These are phyloP conservation scores for Saturnispora besseyi DNA, from an alignment of 805 yeast genomes.

Conservation along the genomic window DNA sequence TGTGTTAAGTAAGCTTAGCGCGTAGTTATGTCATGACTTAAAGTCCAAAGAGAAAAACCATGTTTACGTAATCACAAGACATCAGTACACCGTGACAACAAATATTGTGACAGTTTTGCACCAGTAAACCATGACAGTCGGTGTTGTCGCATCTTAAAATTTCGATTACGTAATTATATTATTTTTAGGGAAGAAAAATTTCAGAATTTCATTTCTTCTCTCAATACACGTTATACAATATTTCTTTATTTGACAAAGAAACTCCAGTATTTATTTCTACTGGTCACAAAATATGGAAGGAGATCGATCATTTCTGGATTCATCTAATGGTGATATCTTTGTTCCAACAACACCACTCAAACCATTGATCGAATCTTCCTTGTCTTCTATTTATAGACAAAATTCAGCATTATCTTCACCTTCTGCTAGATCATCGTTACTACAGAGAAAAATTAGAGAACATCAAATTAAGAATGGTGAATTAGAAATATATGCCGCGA, in stretches of 20 bases:
- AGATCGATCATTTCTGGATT: constrained; percentile 7
- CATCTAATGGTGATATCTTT: constrained; percentile 2
- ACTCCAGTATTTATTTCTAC: no score
- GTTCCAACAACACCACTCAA: constrained; percentile 24
- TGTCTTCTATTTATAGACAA: constrained; percentile 10
- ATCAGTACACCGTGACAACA: not conserved
- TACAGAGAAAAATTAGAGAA: constrained; percentile 9
- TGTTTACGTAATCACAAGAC: no score
- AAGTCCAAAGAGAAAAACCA: no score
- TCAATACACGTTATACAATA: no score
- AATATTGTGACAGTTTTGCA: no score
- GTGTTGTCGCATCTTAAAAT: no score
- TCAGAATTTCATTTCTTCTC: no score
- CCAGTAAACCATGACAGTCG: no score
- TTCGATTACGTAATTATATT: no score
- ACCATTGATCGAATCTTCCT: constrained; percentile 28
- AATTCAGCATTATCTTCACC: constrained; percentile 7
- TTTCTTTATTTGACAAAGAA: no score
- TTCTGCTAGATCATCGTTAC: not conserved
- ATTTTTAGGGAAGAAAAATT: no score
- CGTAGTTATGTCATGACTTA: not conserved
- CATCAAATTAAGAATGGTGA: constrained; percentile 6
- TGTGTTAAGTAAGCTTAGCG: not conserved
- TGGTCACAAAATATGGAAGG: not conserved
- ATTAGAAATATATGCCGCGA: not conserved